Evolutionary conservation across 2,329 filamentous ascomycete species (phyloP).

Genomic region (Ceratocystis albifundus): DNA sequence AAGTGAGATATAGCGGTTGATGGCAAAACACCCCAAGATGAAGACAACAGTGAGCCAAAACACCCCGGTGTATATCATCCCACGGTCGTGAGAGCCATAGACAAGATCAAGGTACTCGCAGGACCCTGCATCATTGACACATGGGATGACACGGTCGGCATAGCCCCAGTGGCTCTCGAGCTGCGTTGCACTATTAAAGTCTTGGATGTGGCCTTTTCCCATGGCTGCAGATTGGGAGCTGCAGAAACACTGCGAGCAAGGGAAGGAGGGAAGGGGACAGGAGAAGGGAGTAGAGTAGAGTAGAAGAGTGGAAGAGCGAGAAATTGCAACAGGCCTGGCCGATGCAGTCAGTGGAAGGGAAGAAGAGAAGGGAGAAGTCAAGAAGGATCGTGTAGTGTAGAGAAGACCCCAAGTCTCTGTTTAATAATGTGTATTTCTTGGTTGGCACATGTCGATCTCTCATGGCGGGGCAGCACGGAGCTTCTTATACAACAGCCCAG

Average conservation of each 20-base stretch:
- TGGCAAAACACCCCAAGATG: conserved; percentile 36
- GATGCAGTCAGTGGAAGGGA: not conserved
- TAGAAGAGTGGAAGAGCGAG: not conserved
- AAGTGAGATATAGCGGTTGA: conserved; percentile 14
- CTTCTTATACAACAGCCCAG: conserved; percentile 8
- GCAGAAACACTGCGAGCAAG: not conserved
- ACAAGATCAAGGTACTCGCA: conserved; percentile 43
- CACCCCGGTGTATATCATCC: conserved; percentile 42
- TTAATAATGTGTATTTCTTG: conserved; percentile 1
- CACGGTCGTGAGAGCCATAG: conserved; percentile 39
- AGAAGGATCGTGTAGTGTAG: not conserved
- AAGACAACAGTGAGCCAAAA: conserved; percentile 39
- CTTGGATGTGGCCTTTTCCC: conserved; percentile 33
- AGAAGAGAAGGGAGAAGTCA: not conserved
- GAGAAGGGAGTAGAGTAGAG: not conserved
- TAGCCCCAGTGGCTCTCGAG: conserved; percentile 39
- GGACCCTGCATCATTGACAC: conserved; percentile 37
- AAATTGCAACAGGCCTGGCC: not conserved
- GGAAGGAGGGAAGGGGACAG: not conserved
- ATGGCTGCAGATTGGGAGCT: conserved; percentile 18
- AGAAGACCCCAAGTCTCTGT: not conserved
- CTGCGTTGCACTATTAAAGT: conserved; percentile 31
- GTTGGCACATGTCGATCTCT: conserved; percentile 6
- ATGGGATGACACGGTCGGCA: conserved; percentile 36
- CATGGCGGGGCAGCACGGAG: not conserved